Evolutionary conservation across 768 basidiomycete species (phyloP).

Genomic region (Auricularia heimuer): DNA sequence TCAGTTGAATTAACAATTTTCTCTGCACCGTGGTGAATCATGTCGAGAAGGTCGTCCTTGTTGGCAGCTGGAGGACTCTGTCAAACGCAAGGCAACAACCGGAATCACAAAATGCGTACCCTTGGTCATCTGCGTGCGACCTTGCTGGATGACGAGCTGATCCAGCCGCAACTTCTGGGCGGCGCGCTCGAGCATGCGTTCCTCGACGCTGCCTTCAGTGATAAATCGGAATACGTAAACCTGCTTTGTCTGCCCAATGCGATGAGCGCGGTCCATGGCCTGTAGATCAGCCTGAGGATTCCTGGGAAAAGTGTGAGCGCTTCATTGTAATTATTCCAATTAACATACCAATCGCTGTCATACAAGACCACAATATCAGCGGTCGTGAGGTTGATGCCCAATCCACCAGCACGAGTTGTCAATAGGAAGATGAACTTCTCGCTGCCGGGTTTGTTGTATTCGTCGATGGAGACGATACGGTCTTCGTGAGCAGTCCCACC

Average conservation of each 20-base stretch:
- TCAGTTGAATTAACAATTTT: constrained; percentile 81
- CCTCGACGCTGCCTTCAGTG: constrained; percentile 91
- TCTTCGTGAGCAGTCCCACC: constrained; percentile 95
- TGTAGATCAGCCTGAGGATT: constrained; percentile 98
- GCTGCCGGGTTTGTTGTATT: constrained; percentile 88
- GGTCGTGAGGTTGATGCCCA: constrained; percentile 92
- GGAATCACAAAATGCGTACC: constrained; percentile 30
- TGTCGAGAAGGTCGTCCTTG: constrained; percentile 94
- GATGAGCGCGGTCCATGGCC: constrained; percentile 97
- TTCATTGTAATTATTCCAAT: neutral
- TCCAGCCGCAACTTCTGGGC: constrained; percentile 93
- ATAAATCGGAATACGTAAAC: constrained; percentile 97
- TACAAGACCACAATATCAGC: constrained; percentile 95
- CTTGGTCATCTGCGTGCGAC: constrained; percentile 73
- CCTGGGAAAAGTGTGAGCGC: constrained; percentile 32
- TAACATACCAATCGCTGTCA: constrained; percentile 82
- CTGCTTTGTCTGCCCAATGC: constrained; percentile 95
- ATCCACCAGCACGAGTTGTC: constrained; percentile 91
- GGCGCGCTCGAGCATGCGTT: constrained; percentile 88
- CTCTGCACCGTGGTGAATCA: constrained; percentile 97
- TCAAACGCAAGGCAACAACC: neutral
- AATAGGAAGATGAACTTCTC: constrained; percentile 96
- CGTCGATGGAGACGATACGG: constrained; percentile 90
- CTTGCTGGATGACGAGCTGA: constrained; percentile 95
- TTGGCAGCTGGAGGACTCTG: constrained; percentile 49